phyloP scores from a whole-genome alignment of 2,329 filamentous ascomycete genomes.

The Trichoderma gracile region DNA sequence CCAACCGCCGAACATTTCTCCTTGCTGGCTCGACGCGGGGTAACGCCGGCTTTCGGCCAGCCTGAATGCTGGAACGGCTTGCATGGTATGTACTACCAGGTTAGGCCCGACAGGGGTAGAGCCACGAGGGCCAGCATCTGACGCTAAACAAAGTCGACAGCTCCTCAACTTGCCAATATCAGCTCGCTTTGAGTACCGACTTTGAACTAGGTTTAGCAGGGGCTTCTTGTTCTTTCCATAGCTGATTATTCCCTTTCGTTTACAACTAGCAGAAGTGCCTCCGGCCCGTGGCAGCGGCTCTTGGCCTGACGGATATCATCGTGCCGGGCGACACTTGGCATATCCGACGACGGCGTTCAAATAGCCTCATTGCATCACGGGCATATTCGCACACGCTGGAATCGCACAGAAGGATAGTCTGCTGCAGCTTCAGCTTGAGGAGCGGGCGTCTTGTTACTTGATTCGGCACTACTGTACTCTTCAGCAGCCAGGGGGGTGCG shows the following conservation, averaged over 20 bases:
- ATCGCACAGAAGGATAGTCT: background rate
- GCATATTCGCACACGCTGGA: background rate
- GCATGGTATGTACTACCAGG: too few species aligned
- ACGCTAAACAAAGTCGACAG: background rate
- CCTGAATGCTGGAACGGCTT: conserved; percentile 6
- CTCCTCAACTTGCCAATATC: too few species aligned
- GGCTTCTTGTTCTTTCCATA: too few species aligned
- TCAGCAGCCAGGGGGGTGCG: background rate
- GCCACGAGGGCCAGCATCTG: conserved; percentile 4
- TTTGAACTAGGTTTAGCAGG: too few species aligned
- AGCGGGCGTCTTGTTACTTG: background rate
- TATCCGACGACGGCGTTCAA: conserved; percentile 23
- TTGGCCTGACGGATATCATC: conserved; percentile 19
- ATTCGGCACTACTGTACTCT: background rate
- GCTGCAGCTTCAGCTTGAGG: background rate
- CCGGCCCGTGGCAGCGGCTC: conserved; percentile 6
- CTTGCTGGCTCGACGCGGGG: conserved; percentile 12
- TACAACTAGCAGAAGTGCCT: background rate
- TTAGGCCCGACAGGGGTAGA: background rate
- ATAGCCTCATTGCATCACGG: conserved; percentile 18
- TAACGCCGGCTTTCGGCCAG: conserved; percentile 15
- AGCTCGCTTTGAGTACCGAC: too few species aligned
- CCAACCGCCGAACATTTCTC: conserved; percentile 20
- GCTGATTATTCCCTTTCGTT: background rate
- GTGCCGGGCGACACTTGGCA: conserved; percentile 1